These are phyloP conservation scores for Bruguiera hainesii DNA, from an alignment of 441 rosid species.

Conservation along the genomic window DNA sequence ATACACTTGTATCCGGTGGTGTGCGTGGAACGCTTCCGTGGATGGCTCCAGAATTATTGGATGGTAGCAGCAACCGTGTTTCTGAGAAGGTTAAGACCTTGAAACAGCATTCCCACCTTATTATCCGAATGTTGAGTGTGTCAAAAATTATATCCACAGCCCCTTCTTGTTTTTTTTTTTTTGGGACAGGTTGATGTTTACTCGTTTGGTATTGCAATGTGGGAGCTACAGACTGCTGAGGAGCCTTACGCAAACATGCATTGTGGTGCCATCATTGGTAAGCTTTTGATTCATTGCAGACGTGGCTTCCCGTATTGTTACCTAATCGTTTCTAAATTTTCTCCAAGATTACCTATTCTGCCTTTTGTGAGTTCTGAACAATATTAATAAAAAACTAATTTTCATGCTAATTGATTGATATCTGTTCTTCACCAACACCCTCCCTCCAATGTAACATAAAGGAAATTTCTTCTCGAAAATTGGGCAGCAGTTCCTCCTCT, in stretches of 20 bases:
- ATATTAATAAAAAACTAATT: neutral
- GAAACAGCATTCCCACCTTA: neutral
- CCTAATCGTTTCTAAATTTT: neutral
- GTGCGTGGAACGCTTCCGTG: constrained; percentile 96
- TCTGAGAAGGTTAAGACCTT: constrained; percentile 64
- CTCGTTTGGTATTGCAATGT: constrained; percentile 82
- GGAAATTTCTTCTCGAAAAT: neutral
- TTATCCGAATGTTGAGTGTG: too few relatives aligned
- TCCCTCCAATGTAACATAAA: neutral
- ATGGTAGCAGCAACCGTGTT: constrained; percentile 73
- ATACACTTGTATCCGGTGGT: constrained; percentile 87
- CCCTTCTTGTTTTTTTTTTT: constrained; percentile 6
- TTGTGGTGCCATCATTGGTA: constrained; percentile 91
- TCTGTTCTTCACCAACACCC: neutral
- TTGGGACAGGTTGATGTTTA: constrained; percentile 73
- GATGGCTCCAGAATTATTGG: constrained; percentile 94
- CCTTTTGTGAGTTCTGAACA: neutral
- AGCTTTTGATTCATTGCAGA: constrained; percentile 5
- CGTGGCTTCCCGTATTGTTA: neutral
- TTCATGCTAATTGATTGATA: neutral
- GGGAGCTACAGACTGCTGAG: constrained; percentile 84
- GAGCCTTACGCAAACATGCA: constrained; percentile 94
- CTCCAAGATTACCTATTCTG: neutral
- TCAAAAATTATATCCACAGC: too few relatives aligned
- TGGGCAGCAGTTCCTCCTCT: neutral